Conservation (phyloP, 495 filamentous ascomycete genomes). For the Penicillium fimorum region DNA sequence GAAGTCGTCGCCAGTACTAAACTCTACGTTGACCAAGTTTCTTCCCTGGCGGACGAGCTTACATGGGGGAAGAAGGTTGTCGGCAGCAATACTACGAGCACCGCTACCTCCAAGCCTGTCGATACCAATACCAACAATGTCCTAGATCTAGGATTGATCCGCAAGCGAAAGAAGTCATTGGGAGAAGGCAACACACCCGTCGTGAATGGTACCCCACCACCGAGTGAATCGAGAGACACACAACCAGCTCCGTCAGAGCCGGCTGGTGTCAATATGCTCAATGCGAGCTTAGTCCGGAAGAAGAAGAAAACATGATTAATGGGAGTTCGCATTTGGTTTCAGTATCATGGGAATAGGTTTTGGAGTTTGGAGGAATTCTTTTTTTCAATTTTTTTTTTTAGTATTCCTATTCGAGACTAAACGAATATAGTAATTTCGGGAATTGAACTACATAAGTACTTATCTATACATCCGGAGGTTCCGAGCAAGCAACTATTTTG, state of each 20-base stretch:
- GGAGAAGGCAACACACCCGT: conserved; percentile 18
- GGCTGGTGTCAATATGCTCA: conserved; percentile 56
- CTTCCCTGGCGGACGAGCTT: conserved; percentile 49
- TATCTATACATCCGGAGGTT: neutral
- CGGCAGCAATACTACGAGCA: conserved; percentile 39
- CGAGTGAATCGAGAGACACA: conserved; percentile 24
- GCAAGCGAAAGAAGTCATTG: conserved; percentile 54
- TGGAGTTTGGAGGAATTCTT: neutral
- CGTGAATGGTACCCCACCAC: conserved; percentile 13
- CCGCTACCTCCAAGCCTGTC: conserved; percentile 28
- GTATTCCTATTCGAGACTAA: neutral
- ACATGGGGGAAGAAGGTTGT: conserved; percentile 55
- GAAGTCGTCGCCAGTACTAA: conserved; percentile 67
- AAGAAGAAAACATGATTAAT: conserved; percentile 53
- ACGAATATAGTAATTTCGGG: conserved; percentile 1
- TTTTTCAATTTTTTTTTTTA: neutral
- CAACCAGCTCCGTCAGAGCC: conserved; percentile 27
- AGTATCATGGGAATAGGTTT: neutral
- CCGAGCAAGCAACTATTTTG: conserved; percentile 1
- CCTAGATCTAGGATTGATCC: conserved; percentile 45
- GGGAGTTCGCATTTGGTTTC: neutral
- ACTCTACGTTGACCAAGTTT: conserved; percentile 68
- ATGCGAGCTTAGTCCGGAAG: conserved; percentile 60
- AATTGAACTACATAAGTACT: neutral
- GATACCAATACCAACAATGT: conserved; percentile 31